Evolutionary conservation across 768 basidiomycete species (phyloP), one percentile per base, ranked within the genome.

Genomic region (Boletellus sp.): DNA sequence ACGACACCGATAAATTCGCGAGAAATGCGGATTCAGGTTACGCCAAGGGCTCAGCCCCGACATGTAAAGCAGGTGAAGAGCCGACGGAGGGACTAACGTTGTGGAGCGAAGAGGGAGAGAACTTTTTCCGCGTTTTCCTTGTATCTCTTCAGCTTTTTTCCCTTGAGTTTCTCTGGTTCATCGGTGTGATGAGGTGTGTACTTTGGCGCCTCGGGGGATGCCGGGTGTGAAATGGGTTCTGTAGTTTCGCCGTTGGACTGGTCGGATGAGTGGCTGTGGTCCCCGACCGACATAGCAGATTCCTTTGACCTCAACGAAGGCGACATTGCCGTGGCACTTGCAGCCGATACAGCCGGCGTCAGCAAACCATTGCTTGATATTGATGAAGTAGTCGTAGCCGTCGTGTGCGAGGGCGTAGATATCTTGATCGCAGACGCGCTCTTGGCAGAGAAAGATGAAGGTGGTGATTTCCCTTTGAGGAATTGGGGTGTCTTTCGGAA

Each of bases 71-170:
- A 11, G 28, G 28, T 28, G 28, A 42, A 45, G 28, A 24, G 32
- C 11, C 4, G 13, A 22, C 23, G 55, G 61, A 66, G n/a, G 41
- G 66, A 61, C 60, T 77, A 79, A 50, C 78, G 85, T 52, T 86
- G 84, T 23, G 85, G 80, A 37, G 85, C 84, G 67, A 92, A 91
- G 55, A 92, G 72, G 28, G 88, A 88, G 50, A 92, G 76, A 48
- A 92, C 78, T 56, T 91, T 91, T 74, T 90, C 89, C 3, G 90
- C 88, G 53, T 84, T 86, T 63, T 90, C 84, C 72, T 90, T 91
- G 73, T 89, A 88, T 72, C 84, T 90, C 76, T 85, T 87, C 68
- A 89, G 66, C 69, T 86, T 90, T 74, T 80, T 88, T 61, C 67
- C 82, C 79, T 78, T 84, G 53, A 73, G 72, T 63, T 80, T 84